Conservation (phyloP, 2,329 filamentous ascomycete species). For the Fusarium incarnatum region DNA sequence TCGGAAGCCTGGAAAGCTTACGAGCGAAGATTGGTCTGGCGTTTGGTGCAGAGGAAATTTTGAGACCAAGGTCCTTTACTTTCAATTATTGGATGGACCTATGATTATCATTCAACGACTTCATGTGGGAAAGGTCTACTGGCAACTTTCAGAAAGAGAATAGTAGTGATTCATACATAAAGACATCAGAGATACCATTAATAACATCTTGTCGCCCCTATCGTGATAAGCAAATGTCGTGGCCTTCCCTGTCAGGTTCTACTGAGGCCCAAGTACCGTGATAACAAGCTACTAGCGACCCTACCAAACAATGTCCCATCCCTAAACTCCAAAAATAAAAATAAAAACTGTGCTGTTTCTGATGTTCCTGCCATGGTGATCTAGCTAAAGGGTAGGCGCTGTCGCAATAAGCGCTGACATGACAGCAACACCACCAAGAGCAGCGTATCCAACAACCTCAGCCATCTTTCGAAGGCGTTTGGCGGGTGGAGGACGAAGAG, state of each 20-base stretch:
- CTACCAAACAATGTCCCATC: neutral
- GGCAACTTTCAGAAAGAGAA: neutral
- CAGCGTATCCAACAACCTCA: slow-evolving; percentile 52
- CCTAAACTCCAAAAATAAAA: slow-evolving; percentile 35
- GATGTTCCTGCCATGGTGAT: neutral
- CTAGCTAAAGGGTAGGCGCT: slow-evolving; percentile 47
- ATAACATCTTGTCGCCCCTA: neutral
- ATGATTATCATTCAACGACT: neutral
- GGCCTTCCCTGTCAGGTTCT: neutral
- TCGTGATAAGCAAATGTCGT: neutral
- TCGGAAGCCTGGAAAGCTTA: slow-evolving; percentile 35
- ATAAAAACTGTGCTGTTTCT: neutral
- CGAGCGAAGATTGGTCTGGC: slow-evolving; percentile 34
- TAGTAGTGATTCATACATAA: slow-evolving; percentile 8
- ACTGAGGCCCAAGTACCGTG: too few species aligned
- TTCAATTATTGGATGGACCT: neutral
- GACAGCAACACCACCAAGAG: slow-evolving; percentile 54
- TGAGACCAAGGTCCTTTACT: neutral
- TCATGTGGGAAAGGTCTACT: neutral
- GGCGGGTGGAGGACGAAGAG: slow-evolving; percentile 25
- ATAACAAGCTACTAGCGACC: neutral
- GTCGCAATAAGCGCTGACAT: slow-evolving; percentile 56
- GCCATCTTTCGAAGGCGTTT: slow-evolving; percentile 53
- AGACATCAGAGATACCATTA: neutral
- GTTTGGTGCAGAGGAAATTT: slow-evolving; percentile 39